These are phyloP conservation scores for Chalciporus pseudorubinellus DNA, from an alignment of 768 basidiomycete genomes.

Conservation along the genomic window DNA sequence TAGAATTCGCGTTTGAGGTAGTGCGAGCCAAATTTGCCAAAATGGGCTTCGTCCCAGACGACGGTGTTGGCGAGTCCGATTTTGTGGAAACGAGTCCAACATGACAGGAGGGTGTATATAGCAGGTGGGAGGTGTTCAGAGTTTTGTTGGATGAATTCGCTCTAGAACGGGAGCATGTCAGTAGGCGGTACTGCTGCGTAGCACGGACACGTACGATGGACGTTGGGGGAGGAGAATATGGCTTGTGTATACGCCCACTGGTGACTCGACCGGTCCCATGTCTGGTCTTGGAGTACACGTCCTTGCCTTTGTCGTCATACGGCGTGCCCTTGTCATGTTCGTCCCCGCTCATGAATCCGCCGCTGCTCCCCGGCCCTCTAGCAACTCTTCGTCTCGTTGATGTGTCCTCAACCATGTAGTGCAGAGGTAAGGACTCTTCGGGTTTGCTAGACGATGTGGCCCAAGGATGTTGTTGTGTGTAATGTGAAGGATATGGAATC, in stretches of 20 bases:
- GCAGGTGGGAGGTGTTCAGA: conserved; percentile 73
- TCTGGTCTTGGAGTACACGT: conserved; percentile 51
- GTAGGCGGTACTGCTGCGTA: conserved; percentile 8
- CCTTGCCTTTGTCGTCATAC: conserved; percentile 66
- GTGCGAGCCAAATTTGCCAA: conserved; percentile 97
- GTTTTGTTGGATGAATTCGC: conserved; percentile 79
- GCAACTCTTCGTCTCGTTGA: conserved; percentile 45
- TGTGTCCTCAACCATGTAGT: conserved; percentile 52
- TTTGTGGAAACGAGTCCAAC: conserved; percentile 92
- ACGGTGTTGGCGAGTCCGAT: conserved; percentile 86
- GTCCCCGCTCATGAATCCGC: conserved; percentile 28
- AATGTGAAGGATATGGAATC: conserved; percentile 52
- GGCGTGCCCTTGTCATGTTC: conserved; percentile 32
- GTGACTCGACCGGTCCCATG: conserved; percentile 40
- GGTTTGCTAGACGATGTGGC: conserved; percentile 22
- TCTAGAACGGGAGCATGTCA: conserved; percentile 36
- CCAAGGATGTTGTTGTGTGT: conserved; percentile 28
- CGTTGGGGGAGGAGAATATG: conserved; percentile 62
- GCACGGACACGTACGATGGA: conserved; percentile 47
- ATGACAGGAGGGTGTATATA: conserved; percentile 88
- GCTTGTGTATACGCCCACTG: conserved; percentile 61
- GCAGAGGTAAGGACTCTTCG: conserved; percentile 47
- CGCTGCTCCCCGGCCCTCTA: conserved; percentile 33
- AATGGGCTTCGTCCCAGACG: conserved; percentile 99
- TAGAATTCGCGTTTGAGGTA: conserved; percentile 99